A percentile compares a stretch with the other conserved stretches of the same genome.
Evolutionary conservation across 305 asterid genomes (phyloP).

Genomic region (Solanum hybrid): DNA sequence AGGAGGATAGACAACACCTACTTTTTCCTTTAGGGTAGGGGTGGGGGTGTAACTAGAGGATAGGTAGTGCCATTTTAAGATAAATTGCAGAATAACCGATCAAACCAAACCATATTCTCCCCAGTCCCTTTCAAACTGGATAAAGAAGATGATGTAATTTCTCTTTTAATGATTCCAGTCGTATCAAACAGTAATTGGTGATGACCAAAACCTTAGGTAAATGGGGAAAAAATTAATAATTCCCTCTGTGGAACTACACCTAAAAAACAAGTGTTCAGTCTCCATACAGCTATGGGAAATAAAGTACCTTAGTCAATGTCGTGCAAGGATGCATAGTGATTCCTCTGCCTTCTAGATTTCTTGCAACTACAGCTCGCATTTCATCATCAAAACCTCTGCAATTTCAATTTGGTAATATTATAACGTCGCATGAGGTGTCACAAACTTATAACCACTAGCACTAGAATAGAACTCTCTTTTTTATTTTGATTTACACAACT

Average conservation of each 20-base stretch:
- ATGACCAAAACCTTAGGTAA: background rate
- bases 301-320: constrained; percentile 64
- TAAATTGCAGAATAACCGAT: background rate
- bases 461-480: background rate
- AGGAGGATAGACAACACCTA: background rate
- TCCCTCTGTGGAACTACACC: background rate
- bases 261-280: background rate
- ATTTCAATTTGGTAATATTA: background rate
- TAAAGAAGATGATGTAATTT: background rate
- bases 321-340: constrained; percentile 77
- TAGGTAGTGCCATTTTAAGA: background rate
- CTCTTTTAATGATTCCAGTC: background rate
- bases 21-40: background rate
- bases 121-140: background rate
- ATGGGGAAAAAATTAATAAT: background rate
- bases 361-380: constrained; percentile 87
- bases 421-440: background rate
- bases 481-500: background rate
- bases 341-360: constrained; percentile 97
- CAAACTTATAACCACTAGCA: background rate
- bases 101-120: background rate
- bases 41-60: background rate
- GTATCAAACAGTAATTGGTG: background rate
- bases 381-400: constrained; percentile 96
- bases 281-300: background rate